Conservation (phyloP, 2,329 filamentous ascomycete species). For the Laburnicola sp. region DNA sequence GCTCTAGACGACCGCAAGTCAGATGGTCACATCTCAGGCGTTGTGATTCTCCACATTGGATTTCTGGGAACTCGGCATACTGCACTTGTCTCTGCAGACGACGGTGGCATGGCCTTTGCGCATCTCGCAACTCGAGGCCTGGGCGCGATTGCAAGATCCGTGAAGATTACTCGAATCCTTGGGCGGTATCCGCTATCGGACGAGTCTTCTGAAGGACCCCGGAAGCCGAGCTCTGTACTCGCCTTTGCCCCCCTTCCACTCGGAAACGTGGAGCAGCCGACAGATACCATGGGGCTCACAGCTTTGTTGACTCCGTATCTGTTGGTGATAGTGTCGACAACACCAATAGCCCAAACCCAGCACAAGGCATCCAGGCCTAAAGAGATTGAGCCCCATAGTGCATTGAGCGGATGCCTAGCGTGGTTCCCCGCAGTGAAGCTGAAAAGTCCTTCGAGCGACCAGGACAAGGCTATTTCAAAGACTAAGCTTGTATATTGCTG, state of each 20-base stretch:
- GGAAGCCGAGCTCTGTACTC: slow-evolving; percentile 92
- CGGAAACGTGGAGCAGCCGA: slow-evolving; percentile 89
- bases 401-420: slow-evolving; percentile 89
- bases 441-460: slow-evolving; percentile 71
- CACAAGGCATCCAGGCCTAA: slow-evolving; percentile 91
- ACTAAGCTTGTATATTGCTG: slow-evolving; percentile 96
- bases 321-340: slow-evolving; percentile 95
- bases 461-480: slow-evolving; percentile 70
- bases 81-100: slow-evolving; percentile 91
- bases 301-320: slow-evolving; percentile 96
- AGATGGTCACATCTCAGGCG: slow-evolving; percentile 81
- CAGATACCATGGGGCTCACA: slow-evolving; percentile 85
- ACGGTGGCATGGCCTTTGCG: slow-evolving; percentile 96
- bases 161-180: slow-evolving; percentile 87
- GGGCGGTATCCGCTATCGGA: slow-evolving; percentile 82
- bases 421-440: slow-evolving; percentile 97
- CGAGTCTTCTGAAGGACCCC: slow-evolving; percentile 63
- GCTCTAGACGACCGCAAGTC: slow-evolving; percentile 66
- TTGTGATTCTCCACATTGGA: slow-evolving; percentile 84
- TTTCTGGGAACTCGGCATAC: slow-evolving; percentile 94
- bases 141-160: slow-evolving; percentile 78
- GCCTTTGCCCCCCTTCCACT: slow-evolving; percentile 88
- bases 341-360: slow-evolving; percentile 92
- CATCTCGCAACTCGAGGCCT: slow-evolving; percentile 91
- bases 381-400: slow-evolving; percentile 84